phyloP scores from a whole-genome alignment of 2,329 filamentous ascomycete species.

The Cladophialophora immunda region DNA sequence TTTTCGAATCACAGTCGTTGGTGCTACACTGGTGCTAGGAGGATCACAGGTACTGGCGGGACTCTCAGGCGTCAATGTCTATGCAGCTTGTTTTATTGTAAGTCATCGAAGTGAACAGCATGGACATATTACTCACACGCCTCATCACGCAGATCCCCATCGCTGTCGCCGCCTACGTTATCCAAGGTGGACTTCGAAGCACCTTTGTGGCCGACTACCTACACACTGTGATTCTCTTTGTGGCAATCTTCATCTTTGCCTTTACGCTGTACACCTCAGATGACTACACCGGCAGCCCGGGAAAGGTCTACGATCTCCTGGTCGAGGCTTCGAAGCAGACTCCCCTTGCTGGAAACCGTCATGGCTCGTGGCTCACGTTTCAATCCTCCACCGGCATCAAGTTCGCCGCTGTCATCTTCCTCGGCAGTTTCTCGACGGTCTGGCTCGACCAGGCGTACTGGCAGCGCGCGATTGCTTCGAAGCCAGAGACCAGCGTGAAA shows the following conservation, averaged over 20 bases:
- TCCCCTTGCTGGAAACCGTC: slow-evolving; percentile 79
- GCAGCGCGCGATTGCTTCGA: slow-evolving; percentile 66
- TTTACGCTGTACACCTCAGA: slow-evolving; percentile 76
- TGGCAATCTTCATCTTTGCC: slow-evolving; percentile 80
- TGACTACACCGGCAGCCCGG: slow-evolving; percentile 75
- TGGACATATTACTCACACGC: neutral
- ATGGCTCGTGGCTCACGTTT: slow-evolving; percentile 90
- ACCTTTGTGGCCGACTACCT: slow-evolving; percentile 52
- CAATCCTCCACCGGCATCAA: slow-evolving; percentile 78
- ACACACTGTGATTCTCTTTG: slow-evolving; percentile 38
- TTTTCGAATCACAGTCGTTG: neutral
- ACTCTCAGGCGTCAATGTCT: slow-evolving; percentile 76
- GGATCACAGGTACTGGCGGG: slow-evolving; percentile 73
- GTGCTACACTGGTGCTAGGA: slow-evolving; percentile 62
- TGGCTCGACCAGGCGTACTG: slow-evolving; percentile 79
- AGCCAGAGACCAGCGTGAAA: slow-evolving; percentile 48
- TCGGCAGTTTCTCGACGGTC: slow-evolving; percentile 80
- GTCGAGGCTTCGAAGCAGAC: slow-evolving; percentile 71
- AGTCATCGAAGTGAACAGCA: neutral
- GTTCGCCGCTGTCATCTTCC: slow-evolving; percentile 89
- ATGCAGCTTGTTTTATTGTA: slow-evolving; percentile 65
- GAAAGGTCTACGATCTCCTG: slow-evolving; percentile 74
- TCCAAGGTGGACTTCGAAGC: slow-evolving; percentile 61
- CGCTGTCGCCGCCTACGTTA: slow-evolving; percentile 81
- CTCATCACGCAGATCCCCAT: slow-evolving; percentile 82